Conservation (phyloP, 176 grass and related monocot species). For the Phoenix dactylifera region DNA sequence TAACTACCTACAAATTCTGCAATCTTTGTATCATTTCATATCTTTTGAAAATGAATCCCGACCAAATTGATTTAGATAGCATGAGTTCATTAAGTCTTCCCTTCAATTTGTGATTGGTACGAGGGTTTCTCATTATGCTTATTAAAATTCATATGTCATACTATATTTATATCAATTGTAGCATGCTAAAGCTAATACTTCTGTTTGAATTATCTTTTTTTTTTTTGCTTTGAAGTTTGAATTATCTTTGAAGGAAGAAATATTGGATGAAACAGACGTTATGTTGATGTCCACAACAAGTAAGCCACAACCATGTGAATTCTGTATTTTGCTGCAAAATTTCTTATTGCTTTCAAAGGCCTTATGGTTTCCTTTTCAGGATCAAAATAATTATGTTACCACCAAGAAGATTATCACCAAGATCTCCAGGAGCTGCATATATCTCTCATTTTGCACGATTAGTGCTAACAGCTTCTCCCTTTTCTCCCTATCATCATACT, state of each 20-base stretch:
- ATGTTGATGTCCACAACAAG: slow-evolving; percentile 98
- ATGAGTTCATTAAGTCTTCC: too few relatives aligned
- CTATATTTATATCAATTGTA: too few relatives aligned
- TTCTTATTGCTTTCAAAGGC: not conserved
- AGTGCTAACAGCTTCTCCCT: slow-evolving; percentile 55
- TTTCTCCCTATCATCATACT: slow-evolving; percentile 44
- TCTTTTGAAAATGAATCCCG: too few relatives aligned
- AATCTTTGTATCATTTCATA: too few relatives aligned
- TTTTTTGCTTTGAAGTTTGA: too few relatives aligned
- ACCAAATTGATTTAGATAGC: too few relatives aligned
- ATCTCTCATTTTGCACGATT: slow-evolving; percentile 36
- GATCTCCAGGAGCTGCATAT: slow-evolving; percentile 40
- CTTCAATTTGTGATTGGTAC: too few relatives aligned
- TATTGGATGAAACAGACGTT: slow-evolving; percentile 96
- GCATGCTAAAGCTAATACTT: not conserved
- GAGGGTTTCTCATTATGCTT: too few relatives aligned
- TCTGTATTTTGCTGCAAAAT: not conserved
- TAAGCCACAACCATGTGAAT: slow-evolving; percentile 25
- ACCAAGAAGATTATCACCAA: slow-evolving; percentile 46
- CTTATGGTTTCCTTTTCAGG: slow-evolving; percentile 30
- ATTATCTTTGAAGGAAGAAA: slow-evolving; percentile 61
- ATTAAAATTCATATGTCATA: too few relatives aligned
- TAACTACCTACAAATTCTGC: too few relatives aligned
- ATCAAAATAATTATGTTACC: slow-evolving; percentile 98
- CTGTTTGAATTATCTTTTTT: too few relatives aligned